Evolutionary conservation across 106 monocot species (phyloP).

Genomic region (Dendrobium nobile): DNA sequence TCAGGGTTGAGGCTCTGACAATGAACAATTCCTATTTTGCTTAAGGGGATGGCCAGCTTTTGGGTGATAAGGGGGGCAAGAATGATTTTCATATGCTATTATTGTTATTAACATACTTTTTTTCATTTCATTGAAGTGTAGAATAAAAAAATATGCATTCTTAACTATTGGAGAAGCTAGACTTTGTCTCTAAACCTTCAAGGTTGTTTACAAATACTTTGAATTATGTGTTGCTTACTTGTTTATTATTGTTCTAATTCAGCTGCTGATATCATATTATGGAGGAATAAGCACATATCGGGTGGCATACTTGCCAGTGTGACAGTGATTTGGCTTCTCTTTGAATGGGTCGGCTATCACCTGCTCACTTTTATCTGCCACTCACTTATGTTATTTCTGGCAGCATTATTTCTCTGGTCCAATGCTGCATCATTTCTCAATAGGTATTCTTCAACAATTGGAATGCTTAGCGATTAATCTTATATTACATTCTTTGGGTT

Average conservation of each 20-base stretch:
- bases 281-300: conserved; percentile 67
- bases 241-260: conserved; percentile 8
- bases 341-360: conserved; percentile 68
- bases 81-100: neutral
- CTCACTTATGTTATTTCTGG: conserved; percentile 43
- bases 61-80: too few species aligned
- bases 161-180: neutral
- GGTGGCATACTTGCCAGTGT: conserved; percentile 45
- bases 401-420: conserved; percentile 56
- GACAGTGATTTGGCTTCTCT: conserved; percentile 67
- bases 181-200: too few species aligned
- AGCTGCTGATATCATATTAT: conserved; percentile 63
- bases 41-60: too few species aligned
- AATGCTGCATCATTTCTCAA: conserved; percentile 52
- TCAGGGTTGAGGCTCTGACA: too few species aligned
- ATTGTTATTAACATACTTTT: neutral
- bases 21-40: too few species aligned
- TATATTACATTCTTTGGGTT: neutral
- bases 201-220: neutral
- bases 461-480: neutral
- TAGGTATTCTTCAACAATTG: conserved; percentile 19
- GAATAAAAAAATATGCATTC: neutral
- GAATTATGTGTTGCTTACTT: neutral
- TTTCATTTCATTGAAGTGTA: neutral
- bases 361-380: conserved; percentile 58